Conservation (phyloP, 768 basidiomycete species). For the Rhizopogon roseolus region DNA sequence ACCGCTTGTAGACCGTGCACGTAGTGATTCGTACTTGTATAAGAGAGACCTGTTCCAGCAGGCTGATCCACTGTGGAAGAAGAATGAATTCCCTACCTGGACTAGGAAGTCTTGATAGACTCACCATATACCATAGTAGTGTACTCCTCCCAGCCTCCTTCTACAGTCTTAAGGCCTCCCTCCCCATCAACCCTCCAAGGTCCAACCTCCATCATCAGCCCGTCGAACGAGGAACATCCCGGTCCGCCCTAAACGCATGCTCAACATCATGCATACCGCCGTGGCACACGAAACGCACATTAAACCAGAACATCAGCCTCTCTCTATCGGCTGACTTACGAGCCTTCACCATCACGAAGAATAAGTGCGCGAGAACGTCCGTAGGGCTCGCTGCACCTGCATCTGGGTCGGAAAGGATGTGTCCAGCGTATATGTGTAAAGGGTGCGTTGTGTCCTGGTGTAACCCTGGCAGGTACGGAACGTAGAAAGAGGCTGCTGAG, state of each 20-base stretch:
- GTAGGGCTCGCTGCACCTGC: slow-evolving; percentile 42
- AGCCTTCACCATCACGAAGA: slow-evolving; percentile 88
- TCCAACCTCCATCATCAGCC: slow-evolving; percentile 97
- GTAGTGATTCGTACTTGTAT: slow-evolving; percentile 80
- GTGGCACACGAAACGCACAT: slow-evolving; percentile 45
- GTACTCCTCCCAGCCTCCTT: slow-evolving; percentile 98
- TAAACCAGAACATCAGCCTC: slow-evolving; percentile 94
- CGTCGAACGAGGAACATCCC: slow-evolving; percentile 96
- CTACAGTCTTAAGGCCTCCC: slow-evolving; percentile 64
- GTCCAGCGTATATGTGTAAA: slow-evolving; percentile 80
- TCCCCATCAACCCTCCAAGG: slow-evolving; percentile 80
- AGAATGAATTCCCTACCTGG: background rate
- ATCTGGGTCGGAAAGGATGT: slow-evolving; percentile 75
- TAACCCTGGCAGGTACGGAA: slow-evolving; percentile 69
- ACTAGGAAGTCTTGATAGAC: slow-evolving; percentile 21
- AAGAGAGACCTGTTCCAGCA: slow-evolving; percentile 92
- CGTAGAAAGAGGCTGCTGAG: slow-evolving; percentile 82
- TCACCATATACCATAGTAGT: slow-evolving; percentile 87
- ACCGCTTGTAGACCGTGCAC: slow-evolving; percentile 76
- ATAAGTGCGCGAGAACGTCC: slow-evolving; percentile 74
- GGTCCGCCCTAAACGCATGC: slow-evolving; percentile 70
- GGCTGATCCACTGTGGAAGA: slow-evolving; percentile 84
- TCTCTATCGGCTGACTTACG: slow-evolving; percentile 85
- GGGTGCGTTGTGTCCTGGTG: slow-evolving; percentile 67
- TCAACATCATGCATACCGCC: background rate